Base-by-base conservation (phyloP, 495 filamentous ascomycete genomes). In the Hypomontagnella submonticulosa region DNA sequence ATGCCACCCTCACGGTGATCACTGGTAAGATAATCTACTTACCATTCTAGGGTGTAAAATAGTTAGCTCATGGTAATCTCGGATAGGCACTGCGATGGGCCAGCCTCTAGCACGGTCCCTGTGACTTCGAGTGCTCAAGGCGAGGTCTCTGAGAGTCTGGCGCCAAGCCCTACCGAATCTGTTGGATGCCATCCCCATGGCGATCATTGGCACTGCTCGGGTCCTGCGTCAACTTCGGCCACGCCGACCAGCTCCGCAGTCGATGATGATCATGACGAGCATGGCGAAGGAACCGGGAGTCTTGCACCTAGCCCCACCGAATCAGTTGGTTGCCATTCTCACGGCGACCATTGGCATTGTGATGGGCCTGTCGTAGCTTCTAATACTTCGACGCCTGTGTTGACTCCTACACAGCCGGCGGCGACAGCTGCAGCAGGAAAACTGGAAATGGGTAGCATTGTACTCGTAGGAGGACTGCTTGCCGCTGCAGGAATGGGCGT, bases 281-380 rank as follows among this genome's bases (percentile, higher is more conserved):
- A 50, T 36, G 15, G 18, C 32, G 33, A 66, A 52, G 61, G 50
- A 30, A 66, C 34, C 57, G 54, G 18, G n/a, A 69, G 52, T 42
- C 54, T 76, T 4, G 44, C 56, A 47, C 77, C 75, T 11, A 72
- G 66, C 49, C 76, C 74, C 1, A 77, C 75, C 8, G 76, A 71
- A 62, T 77, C 75, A 1, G 62, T 71, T 13, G 74, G 75, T 33
- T 79, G 76, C 44, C 61, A 72, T 16, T 34, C 74, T 10, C 75
- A 77, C 36, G 75, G 76, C 16, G 75, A 79, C 46, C 76, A 79
- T 55, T 79, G 75, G 76, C 76, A 79, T 49, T 79, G 77, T 54
- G 71, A 71, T 15, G 75, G 76, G 20, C 57, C 69, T 23, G 57
- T 47, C 6, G 23, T 40, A 6, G 10, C 47, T 5, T 20, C 7